Percentiles rank a stretch among this genome's conserved stretches.
These are phyloP conservation scores for Globisporangium alternatum DNA, from an alignment of 352 stramenopile species.

Conservation along the genomic window DNA sequence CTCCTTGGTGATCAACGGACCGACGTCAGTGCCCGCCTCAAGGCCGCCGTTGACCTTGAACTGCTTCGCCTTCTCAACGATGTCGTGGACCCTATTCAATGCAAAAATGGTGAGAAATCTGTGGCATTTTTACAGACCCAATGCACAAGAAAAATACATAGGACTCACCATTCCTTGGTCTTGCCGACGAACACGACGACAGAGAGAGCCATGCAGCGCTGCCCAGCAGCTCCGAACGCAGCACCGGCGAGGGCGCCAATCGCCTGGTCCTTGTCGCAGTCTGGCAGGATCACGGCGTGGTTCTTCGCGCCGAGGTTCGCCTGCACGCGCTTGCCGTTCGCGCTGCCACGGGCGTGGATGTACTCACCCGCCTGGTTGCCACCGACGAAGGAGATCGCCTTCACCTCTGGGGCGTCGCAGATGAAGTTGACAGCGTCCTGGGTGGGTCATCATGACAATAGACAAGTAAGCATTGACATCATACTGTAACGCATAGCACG, in stretches of 20 bases:
- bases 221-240: conserved; percentile 95
- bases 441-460: conserved; percentile 14
- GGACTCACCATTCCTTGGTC: conserved; percentile 77
- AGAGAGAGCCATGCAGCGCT: conserved; percentile 97
- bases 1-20: conserved; percentile 89
- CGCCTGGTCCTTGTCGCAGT: conserved; percentile 90
- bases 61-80: conserved; percentile 87
- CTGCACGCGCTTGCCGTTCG: conserved; percentile 94
- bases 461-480: not conserved
- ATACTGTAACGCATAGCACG: not conserved
- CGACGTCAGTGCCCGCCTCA: conserved; percentile 65
- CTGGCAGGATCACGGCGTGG: conserved; percentile 95
- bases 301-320: conserved; percentile 98
- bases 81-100: conserved; percentile 67
- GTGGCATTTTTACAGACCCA: conserved; percentile 1
- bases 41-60: conserved; percentile 91
- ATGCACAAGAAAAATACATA: not conserved
- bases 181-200: conserved; percentile 96
- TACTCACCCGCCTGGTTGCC: conserved; percentile 92
- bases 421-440: conserved; percentile 94
- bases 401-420: conserved; percentile 92
- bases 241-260: conserved; percentile 88
- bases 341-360: conserved; percentile 88
- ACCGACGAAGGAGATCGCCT: conserved; percentile 97
- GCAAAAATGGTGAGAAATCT: not conserved